Conservation (phyloP, 1,284 basidiomycete genomes). For the Cystobasidium sp. region DNA sequence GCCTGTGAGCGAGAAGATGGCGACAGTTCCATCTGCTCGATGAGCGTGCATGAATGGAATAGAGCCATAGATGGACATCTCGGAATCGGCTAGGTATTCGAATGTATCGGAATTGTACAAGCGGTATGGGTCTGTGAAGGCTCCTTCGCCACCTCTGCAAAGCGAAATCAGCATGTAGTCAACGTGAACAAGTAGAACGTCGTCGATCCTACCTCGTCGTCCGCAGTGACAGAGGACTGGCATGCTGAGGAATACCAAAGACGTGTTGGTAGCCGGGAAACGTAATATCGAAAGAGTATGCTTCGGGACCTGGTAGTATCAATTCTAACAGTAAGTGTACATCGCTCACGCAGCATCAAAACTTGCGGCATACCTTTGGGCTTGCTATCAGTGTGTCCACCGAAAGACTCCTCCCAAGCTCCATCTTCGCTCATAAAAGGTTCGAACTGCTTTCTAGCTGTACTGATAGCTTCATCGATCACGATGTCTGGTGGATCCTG, state of each 20-base stretch:
- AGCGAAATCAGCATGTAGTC: not conserved
- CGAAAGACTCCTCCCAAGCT: constrained; percentile 88
- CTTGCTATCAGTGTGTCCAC: constrained; percentile 84
- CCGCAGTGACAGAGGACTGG: constrained; percentile 84
- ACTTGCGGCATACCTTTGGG: constrained; percentile 74
- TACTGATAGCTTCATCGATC: constrained; percentile 64
- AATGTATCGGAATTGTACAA: constrained; percentile 97
- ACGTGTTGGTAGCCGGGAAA: constrained; percentile 89
- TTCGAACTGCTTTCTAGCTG: constrained; percentile 69
- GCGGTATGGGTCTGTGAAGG: constrained; percentile 88
- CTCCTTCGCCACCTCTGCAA: constrained; percentile 60
- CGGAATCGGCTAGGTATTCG: constrained; percentile 88
- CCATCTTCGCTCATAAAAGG: constrained; percentile 66
- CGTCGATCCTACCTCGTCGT: constrained; percentile 70
- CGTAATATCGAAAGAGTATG: constrained; percentile 85
- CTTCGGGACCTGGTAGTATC: constrained; percentile 76
- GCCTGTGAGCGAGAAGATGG: constrained; percentile 84
- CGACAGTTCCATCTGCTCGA: constrained; percentile 76
- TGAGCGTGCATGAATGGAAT: constrained; percentile 77
- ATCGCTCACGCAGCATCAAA: not conserved
- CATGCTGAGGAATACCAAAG: constrained; percentile 96
- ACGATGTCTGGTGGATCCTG: constrained; percentile 59
- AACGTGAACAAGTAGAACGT: not conserved
- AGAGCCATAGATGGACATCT: constrained; percentile 73
- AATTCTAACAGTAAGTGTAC: not conserved